A percentile compares a stretch with the other conserved stretches of the same genome.
These are phyloP conservation scores for Leptosphaerulina australis DNA, from an alignment of 2,329 filamentous ascomycete species.

Conservation along the genomic window DNA sequence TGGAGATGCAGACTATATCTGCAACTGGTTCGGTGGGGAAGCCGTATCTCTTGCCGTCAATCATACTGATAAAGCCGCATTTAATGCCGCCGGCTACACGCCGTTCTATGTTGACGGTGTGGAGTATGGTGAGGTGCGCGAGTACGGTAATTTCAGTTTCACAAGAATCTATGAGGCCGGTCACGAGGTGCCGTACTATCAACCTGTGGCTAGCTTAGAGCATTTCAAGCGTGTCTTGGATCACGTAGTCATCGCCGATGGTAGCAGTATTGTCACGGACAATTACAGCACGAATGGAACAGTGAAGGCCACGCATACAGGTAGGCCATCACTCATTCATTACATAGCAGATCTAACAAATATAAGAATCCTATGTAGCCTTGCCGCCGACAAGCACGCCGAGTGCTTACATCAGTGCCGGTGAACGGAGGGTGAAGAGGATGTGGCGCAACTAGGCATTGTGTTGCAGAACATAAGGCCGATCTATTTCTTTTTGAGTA, in stretches of 20 bases:
- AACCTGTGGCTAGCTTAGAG: constrained; percentile 41
- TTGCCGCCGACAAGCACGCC: constrained; percentile 36
- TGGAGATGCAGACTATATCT: constrained; percentile 64
- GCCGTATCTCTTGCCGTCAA: constrained; percentile 66
- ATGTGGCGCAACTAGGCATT: constrained; percentile 2
- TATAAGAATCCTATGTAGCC: constrained; percentile 32
- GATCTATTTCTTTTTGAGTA: too few relatives aligned
- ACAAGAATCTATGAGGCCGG: constrained; percentile 48
- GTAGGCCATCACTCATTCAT: neutral
- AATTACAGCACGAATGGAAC: constrained; percentile 42
- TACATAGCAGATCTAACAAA: neutral
- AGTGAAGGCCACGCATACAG: constrained; percentile 40
- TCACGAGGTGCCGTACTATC: constrained; percentile 55
- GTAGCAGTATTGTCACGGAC: constrained; percentile 33
- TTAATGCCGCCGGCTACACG: constrained; percentile 72
- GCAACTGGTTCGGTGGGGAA: constrained; percentile 74
- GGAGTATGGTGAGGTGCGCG: constrained; percentile 51
- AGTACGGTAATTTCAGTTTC: constrained; percentile 52
- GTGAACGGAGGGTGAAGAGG: constrained; percentile 9
- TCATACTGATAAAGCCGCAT: constrained; percentile 59
- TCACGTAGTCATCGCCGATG: constrained; percentile 39
- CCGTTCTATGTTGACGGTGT: constrained; percentile 58
- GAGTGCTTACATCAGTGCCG: constrained; percentile 12
- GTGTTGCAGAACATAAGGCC: too few relatives aligned
- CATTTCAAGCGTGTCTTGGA: constrained; percentile 38